Evolutionary conservation across 805 yeast genomes (phyloP), one percentile per base, ranked within the genome.

Genomic region (Komagataella pseudopastoris): DNA sequence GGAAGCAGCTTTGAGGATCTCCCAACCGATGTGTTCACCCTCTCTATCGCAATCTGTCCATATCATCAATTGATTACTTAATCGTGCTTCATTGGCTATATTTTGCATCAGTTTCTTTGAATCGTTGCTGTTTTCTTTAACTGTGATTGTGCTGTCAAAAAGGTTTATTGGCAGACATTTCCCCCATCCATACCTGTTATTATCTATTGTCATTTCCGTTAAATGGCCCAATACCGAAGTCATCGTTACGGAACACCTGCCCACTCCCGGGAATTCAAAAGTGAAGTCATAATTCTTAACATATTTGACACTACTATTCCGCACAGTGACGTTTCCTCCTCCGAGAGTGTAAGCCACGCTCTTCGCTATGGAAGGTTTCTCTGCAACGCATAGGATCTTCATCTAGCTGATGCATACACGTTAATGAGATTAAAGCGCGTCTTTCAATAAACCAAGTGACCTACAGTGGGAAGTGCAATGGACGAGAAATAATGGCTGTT

Each of bases 11-110:
- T 80, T 74, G 43, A 78, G 72, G 14, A 95, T 80, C 59, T 90
- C 96, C 69, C 74, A 80, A 0, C 97, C 98, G 52, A 90, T 90
- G 64, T 81, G 85, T 63, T 90, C 98, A 1, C 98, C 98, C 63
- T 90, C 98, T 44, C 97, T 72, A 72, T 90, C 98, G 67, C 99
- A 93, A 74, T 93, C 99, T 0, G 99, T 93, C 98, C 99, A 93
- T 6, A 93, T 88, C 86, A 88, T 87, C 51, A 93, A 67, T 45
- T 69, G 69, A 50, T 80, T 77, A 4, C 87, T 77, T 17, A 60
- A 60, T 45, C 81, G 63, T 4, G 89, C 85, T 60, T 88, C 88
- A 3, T 64, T 64, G 30, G 75, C 64, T 49, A 93, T 88, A 61
- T 91, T 93, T 8, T 70, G 66, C 2, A 83, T 83, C 20, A 88